Conservation (phyloP, 1,284 basidiomycete species). For the Cryptococcus depauperatus region DNA sequence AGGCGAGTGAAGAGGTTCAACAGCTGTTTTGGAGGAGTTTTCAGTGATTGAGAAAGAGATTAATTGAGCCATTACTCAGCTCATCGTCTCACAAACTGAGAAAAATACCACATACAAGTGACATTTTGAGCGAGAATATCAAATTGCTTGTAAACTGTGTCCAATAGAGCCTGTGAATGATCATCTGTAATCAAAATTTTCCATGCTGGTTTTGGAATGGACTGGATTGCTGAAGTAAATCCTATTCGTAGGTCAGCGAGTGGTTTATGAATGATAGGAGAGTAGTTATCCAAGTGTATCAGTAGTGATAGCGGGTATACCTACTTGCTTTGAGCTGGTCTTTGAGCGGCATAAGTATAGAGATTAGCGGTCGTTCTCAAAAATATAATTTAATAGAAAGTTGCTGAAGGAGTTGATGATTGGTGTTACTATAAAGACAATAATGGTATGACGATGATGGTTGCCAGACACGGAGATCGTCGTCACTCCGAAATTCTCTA, state of each 20-base stretch:
- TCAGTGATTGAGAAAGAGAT: not conserved
- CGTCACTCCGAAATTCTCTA: too few relatives aligned
- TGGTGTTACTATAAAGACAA: too few relatives aligned
- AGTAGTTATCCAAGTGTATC: not conserved
- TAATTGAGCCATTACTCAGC: not conserved
- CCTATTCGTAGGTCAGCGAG: constrained; percentile 14
- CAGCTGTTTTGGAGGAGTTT: constrained; percentile 39
- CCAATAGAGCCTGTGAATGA: constrained; percentile 74
- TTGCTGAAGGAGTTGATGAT: too few relatives aligned
- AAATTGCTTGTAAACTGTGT: constrained; percentile 81
- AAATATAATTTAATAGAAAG: too few relatives aligned
- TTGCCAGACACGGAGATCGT: constrained; percentile 32
- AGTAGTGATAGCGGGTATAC: constrained; percentile 10
- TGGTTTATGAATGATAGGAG: not conserved
- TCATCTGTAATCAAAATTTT: constrained; percentile 96
- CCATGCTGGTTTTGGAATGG: constrained; percentile 72
- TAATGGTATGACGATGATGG: not conserved
- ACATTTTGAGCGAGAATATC: constrained; percentile 92
- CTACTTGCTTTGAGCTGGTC: constrained; percentile 40
- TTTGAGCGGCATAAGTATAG: constrained; percentile 42
- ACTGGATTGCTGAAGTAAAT: constrained; percentile 48
- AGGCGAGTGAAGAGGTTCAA: constrained; percentile 47
- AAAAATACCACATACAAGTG: constrained; percentile 59
- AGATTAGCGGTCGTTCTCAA: too few relatives aligned
- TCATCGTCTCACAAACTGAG: not conserved